Evolutionary conservation across 2,329 filamentous ascomycete species (phyloP), one percentile per base, ranked within the genome.

Genomic region (Bipolaris oryzae): DNA sequence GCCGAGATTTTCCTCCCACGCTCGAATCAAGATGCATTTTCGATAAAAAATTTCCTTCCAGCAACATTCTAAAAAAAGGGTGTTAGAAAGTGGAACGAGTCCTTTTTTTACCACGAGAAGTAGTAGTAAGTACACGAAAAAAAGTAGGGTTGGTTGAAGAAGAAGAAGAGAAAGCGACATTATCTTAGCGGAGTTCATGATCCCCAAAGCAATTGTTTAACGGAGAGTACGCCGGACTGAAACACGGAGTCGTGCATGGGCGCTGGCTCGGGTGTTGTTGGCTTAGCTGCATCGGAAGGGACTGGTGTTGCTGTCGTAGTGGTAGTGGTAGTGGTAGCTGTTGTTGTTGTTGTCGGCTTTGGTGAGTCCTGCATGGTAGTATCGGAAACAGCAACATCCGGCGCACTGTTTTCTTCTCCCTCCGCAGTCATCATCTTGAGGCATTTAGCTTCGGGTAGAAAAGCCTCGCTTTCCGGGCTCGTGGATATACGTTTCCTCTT

Each of bases 151-250:
- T 15, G 25, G 28, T n/a, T 9, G 33, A 35, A 33, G 11, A 31
- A 16, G 16, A 23, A 11, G 25, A 18, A 42, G 39, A 53, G 23
- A 11, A 21, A 49, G 31, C 7, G 3, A 28, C 20, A 21, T 3
- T 9, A 31, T 39, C 23, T 7, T 18, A 23, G 3, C n/a, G 7
- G 35, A n/a, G 11, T 37, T 53, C n/a, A 50, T 41, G 25, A 15
- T 28, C 39, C 20, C 57, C 57, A 62, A 7, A 62, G 43, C 13
- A 62, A 16, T 9, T 37, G 34, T 13, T 47, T 60, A 9, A 62
- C 50, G 5, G 57, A 58, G 6, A 25, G 48, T 9, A 61, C 34
- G 13, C 55, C 45, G 16, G 52, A 62, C 15, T 60, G 53, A 7
- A 62, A 54, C 3, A 60, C 38, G 7, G 59, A 52, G 5, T 57